A percentile compares a stretch with the other conserved stretches of the same genome.
Evolutionary conservation across 2,329 filamentous ascomycete species (phyloP).

Genomic region (Apiospora marii): DNA sequence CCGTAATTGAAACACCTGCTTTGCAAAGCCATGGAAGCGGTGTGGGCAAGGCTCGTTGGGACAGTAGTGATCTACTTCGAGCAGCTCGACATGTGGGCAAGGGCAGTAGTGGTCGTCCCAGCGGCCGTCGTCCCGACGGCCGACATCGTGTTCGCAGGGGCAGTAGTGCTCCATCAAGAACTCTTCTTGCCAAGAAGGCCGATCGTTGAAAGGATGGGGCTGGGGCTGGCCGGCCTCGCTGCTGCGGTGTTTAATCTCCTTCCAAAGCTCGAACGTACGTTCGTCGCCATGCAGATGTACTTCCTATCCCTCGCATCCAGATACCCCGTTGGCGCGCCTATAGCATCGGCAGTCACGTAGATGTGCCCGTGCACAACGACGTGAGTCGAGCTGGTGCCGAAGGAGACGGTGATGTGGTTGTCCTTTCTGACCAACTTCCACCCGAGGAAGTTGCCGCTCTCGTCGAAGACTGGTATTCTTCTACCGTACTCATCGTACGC

Average conservation of each 20-base stretch:
- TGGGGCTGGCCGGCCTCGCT: too few relatives aligned
- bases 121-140: too few relatives aligned
- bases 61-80: background rate
- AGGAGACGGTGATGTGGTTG: background rate
- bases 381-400: background rate
- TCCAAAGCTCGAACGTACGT: slow-evolving; percentile 3
- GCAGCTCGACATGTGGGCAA: background rate
- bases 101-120: slow-evolving; percentile 9
- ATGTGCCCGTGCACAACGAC: background rate
- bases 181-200: background rate
- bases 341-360: background rate
- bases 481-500: background rate
- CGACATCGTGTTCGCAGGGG: background rate
- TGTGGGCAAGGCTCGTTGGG: background rate
- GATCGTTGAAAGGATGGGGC: background rate
- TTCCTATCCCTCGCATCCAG: background rate
- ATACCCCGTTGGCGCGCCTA: background rate
- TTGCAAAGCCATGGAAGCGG: background rate
- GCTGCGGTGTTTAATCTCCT: background rate
- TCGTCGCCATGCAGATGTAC: background rate
- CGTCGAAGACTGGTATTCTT: background rate
- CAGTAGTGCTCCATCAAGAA: slow-evolving; percentile 9
- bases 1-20: background rate
- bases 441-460: background rate
- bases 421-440: background rate